Conservation (phyloP, 2,329 filamentous ascomycete genomes). For the Annulohypoxylon truncatum region DNA sequence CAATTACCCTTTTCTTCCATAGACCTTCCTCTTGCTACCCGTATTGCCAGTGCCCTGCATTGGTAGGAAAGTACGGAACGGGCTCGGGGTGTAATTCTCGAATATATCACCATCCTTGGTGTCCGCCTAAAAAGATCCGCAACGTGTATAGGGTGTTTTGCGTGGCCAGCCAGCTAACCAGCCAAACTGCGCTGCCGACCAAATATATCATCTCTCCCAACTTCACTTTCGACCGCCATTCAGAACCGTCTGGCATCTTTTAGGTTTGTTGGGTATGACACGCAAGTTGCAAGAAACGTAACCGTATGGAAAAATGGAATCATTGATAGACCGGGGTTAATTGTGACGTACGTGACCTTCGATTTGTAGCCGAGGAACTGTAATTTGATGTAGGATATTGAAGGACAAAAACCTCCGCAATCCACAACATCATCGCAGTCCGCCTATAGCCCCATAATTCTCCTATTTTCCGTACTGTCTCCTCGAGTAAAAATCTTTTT, state of each 20-base stretch:
- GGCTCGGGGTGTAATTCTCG: not conserved
- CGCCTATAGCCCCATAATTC: not conserved
- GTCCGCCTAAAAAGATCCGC: not conserved
- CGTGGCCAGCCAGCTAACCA: no score
- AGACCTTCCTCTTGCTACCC: not conserved
- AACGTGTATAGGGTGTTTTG: not conserved
- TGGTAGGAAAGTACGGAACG: not conserved
- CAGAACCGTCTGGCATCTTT: not conserved
- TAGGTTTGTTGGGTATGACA: not conserved
- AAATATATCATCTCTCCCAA: not conserved
- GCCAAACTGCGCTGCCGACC: not conserved
- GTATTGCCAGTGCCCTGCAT: not conserved
- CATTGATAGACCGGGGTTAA: not conserved
- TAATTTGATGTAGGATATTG: not conserved
- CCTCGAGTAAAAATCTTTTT: not conserved
- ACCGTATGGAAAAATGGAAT: not conserved
- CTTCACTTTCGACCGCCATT: not conserved
- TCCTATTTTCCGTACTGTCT: not conserved
- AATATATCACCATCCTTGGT: not conserved
- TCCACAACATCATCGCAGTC: not conserved
- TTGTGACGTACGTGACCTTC: not conserved
- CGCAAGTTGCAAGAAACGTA: not conserved
- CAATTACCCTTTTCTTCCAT: not conserved
- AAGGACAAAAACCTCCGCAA: not conserved
- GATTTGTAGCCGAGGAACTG: not conserved